A percentile compares a stretch with the other conserved stretches of the same genome.
These are phyloP conservation scores for Penicillium rolfsii DNA, from an alignment of 2,329 filamentous ascomycete species.

Conservation along the genomic window DNA sequence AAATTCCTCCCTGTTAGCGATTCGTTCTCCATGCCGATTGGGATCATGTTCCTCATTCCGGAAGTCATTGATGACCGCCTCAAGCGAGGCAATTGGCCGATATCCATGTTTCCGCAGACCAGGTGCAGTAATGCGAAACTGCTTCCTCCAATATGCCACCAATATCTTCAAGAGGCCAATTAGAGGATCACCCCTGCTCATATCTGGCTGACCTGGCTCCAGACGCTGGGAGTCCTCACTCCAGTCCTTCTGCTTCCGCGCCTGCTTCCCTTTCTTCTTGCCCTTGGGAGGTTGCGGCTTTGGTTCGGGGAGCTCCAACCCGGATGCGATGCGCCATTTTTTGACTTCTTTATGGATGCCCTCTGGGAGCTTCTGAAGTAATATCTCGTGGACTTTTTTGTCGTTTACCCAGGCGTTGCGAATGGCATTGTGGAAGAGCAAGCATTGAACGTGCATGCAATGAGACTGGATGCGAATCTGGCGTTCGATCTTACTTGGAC, in stretches of 20 bases:
- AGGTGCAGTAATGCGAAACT: slow-evolving; percentile 75
- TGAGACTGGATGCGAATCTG: slow-evolving; percentile 78
- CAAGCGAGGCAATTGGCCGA: slow-evolving; percentile 73
- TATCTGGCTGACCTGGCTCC: slow-evolving; percentile 71
- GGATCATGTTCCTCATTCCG: slow-evolving; percentile 64
- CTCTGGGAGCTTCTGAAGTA: slow-evolving; percentile 73
- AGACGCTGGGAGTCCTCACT: slow-evolving; percentile 67
- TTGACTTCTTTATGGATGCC: slow-evolving; percentile 73
- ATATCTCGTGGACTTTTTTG: slow-evolving; percentile 70
- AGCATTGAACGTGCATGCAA: slow-evolving; percentile 81
- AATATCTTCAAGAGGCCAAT: slow-evolving; percentile 75
- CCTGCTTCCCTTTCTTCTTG: slow-evolving; percentile 47
- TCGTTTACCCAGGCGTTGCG: slow-evolving; percentile 86
- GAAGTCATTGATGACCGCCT: slow-evolving; percentile 73
- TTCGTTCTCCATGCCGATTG: slow-evolving; percentile 73
- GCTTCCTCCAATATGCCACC: slow-evolving; percentile 84
- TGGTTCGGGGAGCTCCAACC: slow-evolving; percentile 55
- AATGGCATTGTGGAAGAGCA: slow-evolving; percentile 87
- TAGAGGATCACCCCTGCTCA: slow-evolving; percentile 81
- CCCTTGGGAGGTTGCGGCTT: slow-evolving; percentile 47
- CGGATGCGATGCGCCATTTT: slow-evolving; percentile 71
- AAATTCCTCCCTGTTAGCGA: slow-evolving; percentile 69
- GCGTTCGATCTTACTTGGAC: slow-evolving; percentile 81
- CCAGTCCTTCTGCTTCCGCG: slow-evolving; percentile 67
- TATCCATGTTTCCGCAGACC: slow-evolving; percentile 90